Conservation (phyloP, 2,329 filamentous ascomycete genomes). For the Teratosphaeriaceae sp. region DNA sequence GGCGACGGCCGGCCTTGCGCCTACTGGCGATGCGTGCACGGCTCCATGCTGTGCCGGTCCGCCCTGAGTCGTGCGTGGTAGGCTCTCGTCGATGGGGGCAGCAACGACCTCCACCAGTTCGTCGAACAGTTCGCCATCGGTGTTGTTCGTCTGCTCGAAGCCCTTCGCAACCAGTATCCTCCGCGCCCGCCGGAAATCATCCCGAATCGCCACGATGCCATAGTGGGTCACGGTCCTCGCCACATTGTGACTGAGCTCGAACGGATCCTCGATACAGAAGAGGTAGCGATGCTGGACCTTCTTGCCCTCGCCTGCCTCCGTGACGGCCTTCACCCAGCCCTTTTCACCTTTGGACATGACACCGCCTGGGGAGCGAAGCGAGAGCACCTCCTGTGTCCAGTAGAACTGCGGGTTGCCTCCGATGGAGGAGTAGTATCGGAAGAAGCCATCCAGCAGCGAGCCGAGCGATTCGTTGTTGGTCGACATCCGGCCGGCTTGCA, state of each 20-base stretch:
- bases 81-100: not conserved
- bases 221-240: conserved; percentile 78
- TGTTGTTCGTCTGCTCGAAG: conserved; percentile 22
- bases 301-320: conserved; percentile 47
- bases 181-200: conserved; percentile 79
- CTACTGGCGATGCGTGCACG: not conserved
- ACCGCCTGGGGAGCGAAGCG: conserved; percentile 63
- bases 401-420: conserved; percentile 60
- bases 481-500: conserved; percentile 53
- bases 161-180: conserved; percentile 56
- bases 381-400: conserved; percentile 75
- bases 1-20: not conserved
- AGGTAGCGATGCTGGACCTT: conserved; percentile 75
- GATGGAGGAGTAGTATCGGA: conserved; percentile 67
- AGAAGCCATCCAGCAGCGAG: conserved; percentile 71
- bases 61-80: not conserved
- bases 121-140: conserved; percentile 24
- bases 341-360: conserved; percentile 69
- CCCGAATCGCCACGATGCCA: conserved; percentile 72
- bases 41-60: not conserved
- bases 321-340: conserved; percentile 80
- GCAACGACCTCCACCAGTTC: conserved; percentile 23
- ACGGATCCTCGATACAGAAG: conserved; percentile 87
- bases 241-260: conserved; percentile 82
- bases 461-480: conserved; percentile 65